Base-by-base conservation (phyloP, 345 rosid genomes). In the Passiflora organensis region DNA sequence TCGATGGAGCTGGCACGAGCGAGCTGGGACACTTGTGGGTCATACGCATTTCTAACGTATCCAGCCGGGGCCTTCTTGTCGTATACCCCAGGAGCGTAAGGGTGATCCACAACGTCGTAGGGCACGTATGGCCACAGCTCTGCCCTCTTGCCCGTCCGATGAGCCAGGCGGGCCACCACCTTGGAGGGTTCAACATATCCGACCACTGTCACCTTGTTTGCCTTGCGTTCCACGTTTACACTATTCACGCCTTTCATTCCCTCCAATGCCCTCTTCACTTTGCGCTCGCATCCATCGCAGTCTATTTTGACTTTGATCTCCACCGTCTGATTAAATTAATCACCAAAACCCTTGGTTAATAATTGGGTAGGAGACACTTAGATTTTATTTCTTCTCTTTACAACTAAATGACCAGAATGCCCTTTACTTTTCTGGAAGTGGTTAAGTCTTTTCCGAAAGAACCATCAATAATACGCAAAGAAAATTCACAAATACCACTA, bases 1-100 rank as follows among this genome's bases (percentile, higher is more conserved):
- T 93, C 97, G 0, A 90, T 81, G n/a, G 99, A 93, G 70, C 86
- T 89, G 28, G 99, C 99, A 59, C 99, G 97, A 37, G 99, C 97
- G 6, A 93, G 85, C 0, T 82, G 74, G 0, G 73, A 68, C 56
- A 49, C 68, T 0, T 66, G 81, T 3, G 91, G 89, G 75, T 89
- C 95, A 12, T 81, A 66, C 0, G 78, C 43, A 57, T 77, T 80
- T 45, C 96, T 73, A 28, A 93, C 99, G 75, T 84, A 93, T 10
- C 99, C 99, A 1, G 80, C 37, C 0, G 97, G 99, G 2, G 99
- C 97, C 73, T 84, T 89, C 72, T 63, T 84, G 69, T 93, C 99
- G 36, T 93, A 93, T 0, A 83, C 87, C 14, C 99, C 99, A 0
- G 75, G 76, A 0, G 97, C 99, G 13, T 93, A 93, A 19, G 99